Evolutionary conservation across 2,329 filamentous ascomycete species (phyloP).

Genomic region (Ophiostoma sp.): DNA sequence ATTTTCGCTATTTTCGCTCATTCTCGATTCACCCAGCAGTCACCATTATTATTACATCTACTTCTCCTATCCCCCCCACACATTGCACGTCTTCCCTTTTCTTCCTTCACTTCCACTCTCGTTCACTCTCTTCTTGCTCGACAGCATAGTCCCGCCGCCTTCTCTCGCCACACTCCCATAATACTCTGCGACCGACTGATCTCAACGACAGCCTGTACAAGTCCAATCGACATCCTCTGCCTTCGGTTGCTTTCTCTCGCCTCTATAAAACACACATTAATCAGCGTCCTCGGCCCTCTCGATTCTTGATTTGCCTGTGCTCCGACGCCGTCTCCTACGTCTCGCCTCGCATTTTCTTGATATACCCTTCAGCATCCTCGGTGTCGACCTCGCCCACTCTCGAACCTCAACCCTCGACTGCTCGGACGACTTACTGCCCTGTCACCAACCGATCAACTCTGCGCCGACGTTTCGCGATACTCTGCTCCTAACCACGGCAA

Average conservation of each 20-base stretch:
- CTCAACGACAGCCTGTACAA: background rate
- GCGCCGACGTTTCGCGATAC: slow-evolving; percentile 11
- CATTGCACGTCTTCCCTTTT: slow-evolving; percentile 21
- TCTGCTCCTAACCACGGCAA: background rate
- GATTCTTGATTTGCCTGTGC: background rate
- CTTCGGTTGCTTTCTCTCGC: slow-evolving; percentile 5
- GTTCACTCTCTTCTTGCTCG: background rate
- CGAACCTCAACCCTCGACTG: background rate
- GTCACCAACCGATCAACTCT: background rate
- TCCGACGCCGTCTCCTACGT: background rate
- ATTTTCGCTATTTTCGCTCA: slow-evolving; percentile 23
- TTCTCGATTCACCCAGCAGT: slow-evolving; percentile 23
- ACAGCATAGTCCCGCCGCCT: background rate
- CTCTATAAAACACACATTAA: background rate
- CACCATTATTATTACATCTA: slow-evolving; percentile 30
- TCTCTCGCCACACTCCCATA: background rate
- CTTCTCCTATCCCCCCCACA: slow-evolving; percentile 28
- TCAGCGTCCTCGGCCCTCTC: background rate
- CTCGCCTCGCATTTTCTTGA: background rate
- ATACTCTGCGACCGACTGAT: background rate
- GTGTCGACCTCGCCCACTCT: slow-evolving; percentile 7
- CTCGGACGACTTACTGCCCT: slow-evolving; percentile 13
- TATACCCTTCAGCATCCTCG: background rate
- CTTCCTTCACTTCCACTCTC: slow-evolving; percentile 9
- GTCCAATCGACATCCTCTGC: background rate